These are phyloP conservation scores for Flaveria linearis DNA, from an alignment of 129 eudicot genomes.

Conservation along the genomic window DNA sequence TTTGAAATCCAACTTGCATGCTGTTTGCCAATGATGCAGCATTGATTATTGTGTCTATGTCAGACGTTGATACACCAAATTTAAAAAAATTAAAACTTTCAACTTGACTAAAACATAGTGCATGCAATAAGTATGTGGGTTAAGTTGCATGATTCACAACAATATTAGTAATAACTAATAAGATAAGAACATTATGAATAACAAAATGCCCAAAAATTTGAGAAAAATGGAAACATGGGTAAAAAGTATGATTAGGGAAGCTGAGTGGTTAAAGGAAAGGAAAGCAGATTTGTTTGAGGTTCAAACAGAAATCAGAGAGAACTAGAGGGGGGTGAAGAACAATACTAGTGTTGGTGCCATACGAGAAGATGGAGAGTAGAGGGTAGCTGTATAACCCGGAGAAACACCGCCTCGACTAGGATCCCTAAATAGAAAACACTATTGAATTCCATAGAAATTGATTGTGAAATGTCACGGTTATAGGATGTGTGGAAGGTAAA, in stretches of 20 bases:
- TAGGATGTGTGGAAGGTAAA: not conserved
- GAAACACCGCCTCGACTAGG: not conserved
- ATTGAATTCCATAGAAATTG: not conserved
- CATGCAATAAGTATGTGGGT: not conserved
- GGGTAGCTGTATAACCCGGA: no score
- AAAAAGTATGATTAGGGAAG: no score
- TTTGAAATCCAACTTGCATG: not conserved
- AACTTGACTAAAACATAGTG: not conserved
- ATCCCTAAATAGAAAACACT: not conserved
- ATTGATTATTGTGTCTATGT: not conserved
- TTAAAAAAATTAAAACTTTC: not conserved
- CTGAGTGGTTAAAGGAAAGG: no score
- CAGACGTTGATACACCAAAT: not conserved
- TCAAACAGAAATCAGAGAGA: no score
- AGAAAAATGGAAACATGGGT: no score
- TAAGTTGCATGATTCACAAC: not conserved
- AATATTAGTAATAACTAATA: not conserved
- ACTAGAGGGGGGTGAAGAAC: no score
- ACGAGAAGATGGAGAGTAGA: no score
- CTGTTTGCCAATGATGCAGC: not conserved
- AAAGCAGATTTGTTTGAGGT: no score
- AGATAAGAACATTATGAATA: not conserved
- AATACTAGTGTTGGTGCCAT: no score
- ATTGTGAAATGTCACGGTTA: not conserved
- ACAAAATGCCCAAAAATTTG: not conserved